Evolutionary conservation across 352 stramenopile species (phyloP).

Genomic region (Phytophthora agathidicida): DNA sequence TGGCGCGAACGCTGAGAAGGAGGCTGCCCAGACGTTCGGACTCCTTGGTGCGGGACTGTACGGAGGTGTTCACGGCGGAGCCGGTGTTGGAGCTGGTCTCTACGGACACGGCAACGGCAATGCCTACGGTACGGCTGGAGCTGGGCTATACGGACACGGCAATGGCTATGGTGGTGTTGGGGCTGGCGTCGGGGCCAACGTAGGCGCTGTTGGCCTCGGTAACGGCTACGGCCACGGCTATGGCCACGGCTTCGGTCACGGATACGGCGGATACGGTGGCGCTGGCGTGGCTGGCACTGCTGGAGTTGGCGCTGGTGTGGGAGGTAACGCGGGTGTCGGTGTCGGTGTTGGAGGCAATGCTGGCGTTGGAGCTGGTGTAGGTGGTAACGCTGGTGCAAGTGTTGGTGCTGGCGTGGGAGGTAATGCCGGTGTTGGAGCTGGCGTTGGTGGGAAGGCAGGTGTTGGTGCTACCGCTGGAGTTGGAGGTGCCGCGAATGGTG

Average conservation of each 20-base stretch:
- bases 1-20: constrained; percentile 4
- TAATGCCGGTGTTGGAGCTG: not conserved
- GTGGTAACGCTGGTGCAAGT: not conserved
- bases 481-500: not conserved
- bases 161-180: not conserved
- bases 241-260: no score
- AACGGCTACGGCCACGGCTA: no score
- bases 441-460: not conserved
- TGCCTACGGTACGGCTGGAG: not conserved
- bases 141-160: not conserved
- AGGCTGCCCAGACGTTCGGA: constrained; percentile 21
- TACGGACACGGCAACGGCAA: not conserved
- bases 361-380: no score
- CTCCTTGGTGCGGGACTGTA: constrained; percentile 2
- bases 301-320: not conserved
- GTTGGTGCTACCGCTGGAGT: no score
- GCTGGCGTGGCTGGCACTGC: not conserved
- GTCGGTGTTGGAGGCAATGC: no score
- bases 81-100: not conserved
- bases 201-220: not conserved
- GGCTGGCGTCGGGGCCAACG: not conserved
- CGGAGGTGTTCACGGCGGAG: not conserved
- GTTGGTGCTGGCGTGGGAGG: not conserved
- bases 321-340: not conserved
- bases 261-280: not conserved